phyloP scores from a whole-genome alignment of 805 yeast species.

The Wickerhamiella bombiphila region DNA sequence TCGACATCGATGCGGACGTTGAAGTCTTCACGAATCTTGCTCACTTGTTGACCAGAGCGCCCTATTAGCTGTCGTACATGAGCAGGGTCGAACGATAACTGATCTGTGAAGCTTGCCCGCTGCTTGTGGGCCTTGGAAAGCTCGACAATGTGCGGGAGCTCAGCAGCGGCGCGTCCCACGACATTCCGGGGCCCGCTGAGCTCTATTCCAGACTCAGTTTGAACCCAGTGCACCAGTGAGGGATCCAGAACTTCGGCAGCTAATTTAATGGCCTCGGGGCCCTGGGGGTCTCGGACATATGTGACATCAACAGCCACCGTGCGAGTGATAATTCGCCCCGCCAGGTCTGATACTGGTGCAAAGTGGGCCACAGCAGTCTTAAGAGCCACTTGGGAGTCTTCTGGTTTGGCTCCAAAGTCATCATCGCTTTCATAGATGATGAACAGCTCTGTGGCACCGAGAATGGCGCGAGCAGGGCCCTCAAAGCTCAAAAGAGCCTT shows the following conservation, averaged over 20 bases:
- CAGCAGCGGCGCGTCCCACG: slow-evolving; percentile 40
- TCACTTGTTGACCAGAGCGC: slow-evolving; percentile 65
- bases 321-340: slow-evolving; percentile 36
- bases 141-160: slow-evolving; percentile 38
- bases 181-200: slow-evolving; percentile 58
- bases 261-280: slow-evolving; percentile 12
- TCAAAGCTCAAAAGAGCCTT: slow-evolving; percentile 15
- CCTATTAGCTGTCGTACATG: slow-evolving; percentile 77
- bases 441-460: slow-evolving; percentile 38
- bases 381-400: slow-evolving; percentile 43
- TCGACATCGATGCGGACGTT: slow-evolving; percentile 66
- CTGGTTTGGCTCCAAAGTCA: slow-evolving; percentile 59
- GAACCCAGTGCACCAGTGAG: slow-evolving; percentile 18
- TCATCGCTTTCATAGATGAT: slow-evolving; percentile 39
- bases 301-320: slow-evolving; percentile 46
- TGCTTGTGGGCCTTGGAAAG: slow-evolving; percentile 40
- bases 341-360: slow-evolving; percentile 42
- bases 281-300: slow-evolving; percentile 40
- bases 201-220: slow-evolving; percentile 29
- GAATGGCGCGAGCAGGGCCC: slow-evolving; percentile 35
- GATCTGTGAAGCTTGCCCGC: slow-evolving; percentile 31
- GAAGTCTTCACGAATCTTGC: slow-evolving; percentile 52
- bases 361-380: slow-evolving; percentile 40
- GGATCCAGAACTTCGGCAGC: slow-evolving; percentile 3
- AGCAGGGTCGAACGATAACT: slow-evolving; percentile 47